A percentile compares a stretch with the other conserved stretches of the same genome.
phyloP scores from a whole-genome alignment of 495 filamentous ascomycete species.

The Letharia lupina region DNA sequence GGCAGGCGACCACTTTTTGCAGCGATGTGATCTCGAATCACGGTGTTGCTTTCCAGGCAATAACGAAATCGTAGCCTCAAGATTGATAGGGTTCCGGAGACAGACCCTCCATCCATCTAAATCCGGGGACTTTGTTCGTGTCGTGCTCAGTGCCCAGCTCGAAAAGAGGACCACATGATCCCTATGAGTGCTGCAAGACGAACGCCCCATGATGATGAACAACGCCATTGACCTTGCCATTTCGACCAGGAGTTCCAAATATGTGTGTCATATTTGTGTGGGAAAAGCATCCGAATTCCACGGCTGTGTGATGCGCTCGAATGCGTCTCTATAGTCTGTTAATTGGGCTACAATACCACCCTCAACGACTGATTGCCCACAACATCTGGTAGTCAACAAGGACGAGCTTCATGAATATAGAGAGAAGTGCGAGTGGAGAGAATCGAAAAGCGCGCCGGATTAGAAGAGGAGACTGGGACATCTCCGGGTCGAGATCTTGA shows the following conservation, averaged over 20 bases:
- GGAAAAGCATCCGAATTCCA: not conserved
- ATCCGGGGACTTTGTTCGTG: not conserved
- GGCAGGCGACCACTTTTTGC: not conserved
- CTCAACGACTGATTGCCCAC: not conserved
- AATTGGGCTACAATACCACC: not conserved
- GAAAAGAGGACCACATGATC: not conserved
- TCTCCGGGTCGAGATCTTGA: no score
- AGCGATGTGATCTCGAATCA: not conserved
- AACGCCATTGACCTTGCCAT: not conserved
- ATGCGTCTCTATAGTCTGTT: not conserved
- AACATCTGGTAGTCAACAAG: not conserved
- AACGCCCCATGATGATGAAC: not conserved
- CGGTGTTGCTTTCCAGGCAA: not conserved
- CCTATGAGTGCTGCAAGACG: not conserved
- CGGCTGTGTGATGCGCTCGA: not conserved
- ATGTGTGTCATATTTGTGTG: not conserved
- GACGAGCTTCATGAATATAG: not conserved
- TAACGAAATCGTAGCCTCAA: not conserved
- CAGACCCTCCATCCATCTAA: not conserved
- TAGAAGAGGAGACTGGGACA: not conserved
- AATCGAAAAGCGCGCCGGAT: not conserved
- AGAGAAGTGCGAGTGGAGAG: not conserved
- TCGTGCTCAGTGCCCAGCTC: not conserved
- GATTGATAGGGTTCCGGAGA: not conserved
- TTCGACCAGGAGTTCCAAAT: not conserved